Evolutionary conservation across 495 filamentous ascomycete genomes (phyloP).

Genomic region (Hyaloscypha finlandica): DNA sequence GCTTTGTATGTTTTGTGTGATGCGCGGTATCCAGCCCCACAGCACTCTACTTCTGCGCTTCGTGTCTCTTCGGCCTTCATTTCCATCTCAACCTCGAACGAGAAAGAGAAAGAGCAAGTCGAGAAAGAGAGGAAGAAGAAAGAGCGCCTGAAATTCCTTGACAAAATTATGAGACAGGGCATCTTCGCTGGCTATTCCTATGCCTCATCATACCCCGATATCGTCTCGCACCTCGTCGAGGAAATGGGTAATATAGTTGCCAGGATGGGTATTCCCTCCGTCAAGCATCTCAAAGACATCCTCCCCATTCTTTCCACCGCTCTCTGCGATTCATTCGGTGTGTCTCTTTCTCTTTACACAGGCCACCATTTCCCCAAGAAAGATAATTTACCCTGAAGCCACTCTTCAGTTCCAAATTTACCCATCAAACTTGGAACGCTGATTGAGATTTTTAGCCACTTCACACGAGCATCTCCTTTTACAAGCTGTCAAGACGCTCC

Average conservation of each 20-base stretch:
- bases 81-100: not conserved
- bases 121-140: not conserved
- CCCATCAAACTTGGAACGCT: no score
- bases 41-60: not conserved
- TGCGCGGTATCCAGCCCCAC: constrained; percentile 35
- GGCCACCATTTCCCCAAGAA: no score
- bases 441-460: no score
- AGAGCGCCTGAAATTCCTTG: constrained; percentile 38
- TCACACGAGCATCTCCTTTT: constrained; percentile 52
- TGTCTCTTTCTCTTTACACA: no score
- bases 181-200: constrained; percentile 56
- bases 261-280: constrained; percentile 66
- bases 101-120: not conserved
- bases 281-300: constrained; percentile 75
- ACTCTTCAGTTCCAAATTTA: no score
- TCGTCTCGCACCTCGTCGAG: constrained; percentile 60
- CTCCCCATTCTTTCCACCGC: constrained; percentile 67
- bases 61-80: constrained; percentile 19
- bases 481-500: constrained; percentile 53
- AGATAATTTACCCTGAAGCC: no score
- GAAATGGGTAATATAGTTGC: constrained; percentile 54
- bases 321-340: constrained; percentile 67
- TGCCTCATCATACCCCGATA: constrained; percentile 47
- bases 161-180: constrained; percentile 56
- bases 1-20: constrained; percentile 61